These are phyloP conservation scores for Saccharomycopsis sp. DNA, from an alignment of 805 yeast species.

Conservation along the genomic window DNA sequence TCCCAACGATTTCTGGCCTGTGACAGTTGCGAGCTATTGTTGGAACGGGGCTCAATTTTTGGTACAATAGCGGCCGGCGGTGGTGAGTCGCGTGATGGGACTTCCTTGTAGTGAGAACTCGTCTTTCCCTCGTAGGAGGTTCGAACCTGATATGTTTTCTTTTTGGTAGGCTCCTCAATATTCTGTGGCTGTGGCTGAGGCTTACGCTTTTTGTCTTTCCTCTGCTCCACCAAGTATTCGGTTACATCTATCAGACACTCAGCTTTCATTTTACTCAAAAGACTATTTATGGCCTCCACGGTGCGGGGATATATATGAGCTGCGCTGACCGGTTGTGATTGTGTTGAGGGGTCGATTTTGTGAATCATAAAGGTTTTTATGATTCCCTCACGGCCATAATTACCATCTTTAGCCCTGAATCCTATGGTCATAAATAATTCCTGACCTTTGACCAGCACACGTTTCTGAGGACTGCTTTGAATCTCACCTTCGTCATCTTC, in stretches of 20 bases:
- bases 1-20: neutral
- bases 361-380: neutral
- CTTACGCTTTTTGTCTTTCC: neutral
- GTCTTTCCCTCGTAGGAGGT: neutral
- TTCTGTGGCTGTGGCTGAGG: neutral
- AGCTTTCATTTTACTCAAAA: neutral
- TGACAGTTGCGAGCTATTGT: neutral
- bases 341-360: neutral
- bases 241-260: neutral
- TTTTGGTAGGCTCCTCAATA: neutral
- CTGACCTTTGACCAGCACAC: neutral
- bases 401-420: neutral
- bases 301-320: neutral
- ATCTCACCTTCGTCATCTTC: neutral
- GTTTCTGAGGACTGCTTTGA: neutral
- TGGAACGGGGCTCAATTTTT: neutral
- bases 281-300: neutral
- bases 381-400: neutral
- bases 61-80: neutral
- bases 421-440: neutral
- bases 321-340: neutral
- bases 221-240: neutral
- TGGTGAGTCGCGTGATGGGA: neutral
- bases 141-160: neutral
- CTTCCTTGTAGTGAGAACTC: neutral